Conservation (phyloP, 345 rosid genomes). For the Nasturtium officinale region DNA sequence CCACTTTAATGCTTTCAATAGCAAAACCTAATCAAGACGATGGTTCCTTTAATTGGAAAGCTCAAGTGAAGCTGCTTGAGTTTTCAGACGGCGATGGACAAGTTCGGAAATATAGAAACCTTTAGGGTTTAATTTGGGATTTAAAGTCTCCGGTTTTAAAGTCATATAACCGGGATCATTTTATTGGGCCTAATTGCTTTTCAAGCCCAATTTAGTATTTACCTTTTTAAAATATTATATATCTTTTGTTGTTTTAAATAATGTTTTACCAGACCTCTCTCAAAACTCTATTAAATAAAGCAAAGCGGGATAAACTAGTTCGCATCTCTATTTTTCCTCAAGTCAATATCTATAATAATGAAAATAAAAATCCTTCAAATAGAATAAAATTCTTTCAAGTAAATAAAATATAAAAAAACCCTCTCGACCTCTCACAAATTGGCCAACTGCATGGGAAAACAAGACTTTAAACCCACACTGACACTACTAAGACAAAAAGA, state of each 20-base stretch:
- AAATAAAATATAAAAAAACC: background rate
- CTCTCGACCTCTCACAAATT: background rate
- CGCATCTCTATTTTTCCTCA: background rate
- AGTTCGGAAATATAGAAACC: background rate
- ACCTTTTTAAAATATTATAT: too few relatives aligned
- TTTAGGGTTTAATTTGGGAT: constrained; percentile 6
- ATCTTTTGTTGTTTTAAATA: too few relatives aligned
- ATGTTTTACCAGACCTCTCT: too few relatives aligned
- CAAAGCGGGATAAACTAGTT: background rate
- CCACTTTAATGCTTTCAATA: background rate
- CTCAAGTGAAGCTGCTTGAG: background rate
- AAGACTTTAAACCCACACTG: background rate
- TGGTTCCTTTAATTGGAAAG: background rate
- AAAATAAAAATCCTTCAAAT: background rate
- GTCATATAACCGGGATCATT: background rate
- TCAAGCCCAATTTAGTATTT: background rate
- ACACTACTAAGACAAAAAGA: constrained; percentile 9
- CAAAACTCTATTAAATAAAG: background rate
- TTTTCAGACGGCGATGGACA: constrained; percentile 17
- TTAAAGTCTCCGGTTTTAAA: constrained; percentile 10
- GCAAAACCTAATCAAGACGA: constrained; percentile 4
- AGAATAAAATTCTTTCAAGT: background rate
- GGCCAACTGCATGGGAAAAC: background rate
- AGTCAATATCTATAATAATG: background rate
- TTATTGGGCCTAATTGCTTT: constrained; percentile 3